Evolutionary conservation across 495 filamentous ascomycete genomes (phyloP), one percentile per base, ranked within the genome.

Genomic region (Friedmanniomyces endolithicus): DNA sequence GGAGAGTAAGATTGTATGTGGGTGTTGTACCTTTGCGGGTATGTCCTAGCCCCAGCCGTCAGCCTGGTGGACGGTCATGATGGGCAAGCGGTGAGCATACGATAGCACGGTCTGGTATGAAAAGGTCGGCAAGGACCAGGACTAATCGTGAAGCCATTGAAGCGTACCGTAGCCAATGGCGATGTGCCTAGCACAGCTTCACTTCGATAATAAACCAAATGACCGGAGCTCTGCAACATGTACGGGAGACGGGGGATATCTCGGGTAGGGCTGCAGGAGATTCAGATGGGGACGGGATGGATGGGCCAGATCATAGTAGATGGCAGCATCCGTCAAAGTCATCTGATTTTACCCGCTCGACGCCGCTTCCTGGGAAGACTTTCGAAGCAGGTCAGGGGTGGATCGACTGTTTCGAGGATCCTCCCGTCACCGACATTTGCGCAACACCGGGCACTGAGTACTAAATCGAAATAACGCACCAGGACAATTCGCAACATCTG

Each of bases 101-200:
- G n/a, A 84, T 74, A 67, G 92, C 90, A 70, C 90, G 76, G 73
- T 98, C 90, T 60, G 90, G 90, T 70, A 98, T 96, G 78, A 96
- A 95, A 51, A 98, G 79, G 74, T 98, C 92, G 68, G 90, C 90
- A 59, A 96, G 88, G 63, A 88, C 87, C 67, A 98, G 80, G 65
- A 95, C 85, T 50, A 90, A 73, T 67, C 86, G 78, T 62, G 86
- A 86, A 63, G 85, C 78, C 86, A 90, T 90, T 54, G 11, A n/a
- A n/a, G n/a, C n/a, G n/a, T n/a, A n/a, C n/a, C n/a, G n/a, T n/a
- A n/a, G n/a, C n/a, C n/a, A n/a, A n/a, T n/a, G n/a, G n/a, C n/a
- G n/a, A n/a, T n/a, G n/a, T n/a, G n/a, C n/a, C n/a, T n/a, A n/a
- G n/a, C n/a, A n/a, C n/a, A n/a, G n/a, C n/a, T n/a, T n/a, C n/a